These are phyloP conservation scores for Leishmania turanica DNA, from an alignment of 208 protist genomes.

Conservation along the genomic window DNA sequence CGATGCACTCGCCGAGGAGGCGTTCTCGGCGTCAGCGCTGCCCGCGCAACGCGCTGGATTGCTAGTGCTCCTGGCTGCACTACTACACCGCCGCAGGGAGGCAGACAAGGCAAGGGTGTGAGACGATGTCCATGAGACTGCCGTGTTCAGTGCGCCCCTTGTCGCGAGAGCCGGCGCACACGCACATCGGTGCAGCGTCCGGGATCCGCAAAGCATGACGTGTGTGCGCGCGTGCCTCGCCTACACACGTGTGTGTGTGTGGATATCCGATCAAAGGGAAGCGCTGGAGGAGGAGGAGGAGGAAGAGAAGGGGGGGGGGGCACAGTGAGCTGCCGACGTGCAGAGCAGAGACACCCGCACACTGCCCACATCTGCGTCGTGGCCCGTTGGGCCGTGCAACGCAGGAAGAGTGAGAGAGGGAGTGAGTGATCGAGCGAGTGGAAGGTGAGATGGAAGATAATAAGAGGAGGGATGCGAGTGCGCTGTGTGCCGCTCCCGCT, in stretches of 20 bases:
- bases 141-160: not conserved
- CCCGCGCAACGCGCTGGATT: not conserved
- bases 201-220: not conserved
- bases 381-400: not conserved
- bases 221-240: not conserved
- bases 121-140: not conserved
- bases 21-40: conserved; percentile 1
- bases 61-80: not conserved
- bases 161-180: not conserved
- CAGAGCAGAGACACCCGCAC: too few species aligned
- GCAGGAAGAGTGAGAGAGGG: not conserved
- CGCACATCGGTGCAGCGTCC: not conserved
- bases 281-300: not conserved
- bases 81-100: conserved; percentile 5
- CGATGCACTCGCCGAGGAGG: not conserved
- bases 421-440: not conserved
- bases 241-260: not conserved
- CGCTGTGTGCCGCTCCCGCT: not conserved
- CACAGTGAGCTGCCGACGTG: not conserved
- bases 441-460: not conserved
- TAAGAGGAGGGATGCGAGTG: not conserved
- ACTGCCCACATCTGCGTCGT: not conserved
- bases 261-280: not conserved
- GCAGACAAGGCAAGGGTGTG: not conserved
- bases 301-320: not conserved